phyloP scores from a whole-genome alignment of 768 basidiomycete genomes.

The Kwoniella sp. region DNA sequence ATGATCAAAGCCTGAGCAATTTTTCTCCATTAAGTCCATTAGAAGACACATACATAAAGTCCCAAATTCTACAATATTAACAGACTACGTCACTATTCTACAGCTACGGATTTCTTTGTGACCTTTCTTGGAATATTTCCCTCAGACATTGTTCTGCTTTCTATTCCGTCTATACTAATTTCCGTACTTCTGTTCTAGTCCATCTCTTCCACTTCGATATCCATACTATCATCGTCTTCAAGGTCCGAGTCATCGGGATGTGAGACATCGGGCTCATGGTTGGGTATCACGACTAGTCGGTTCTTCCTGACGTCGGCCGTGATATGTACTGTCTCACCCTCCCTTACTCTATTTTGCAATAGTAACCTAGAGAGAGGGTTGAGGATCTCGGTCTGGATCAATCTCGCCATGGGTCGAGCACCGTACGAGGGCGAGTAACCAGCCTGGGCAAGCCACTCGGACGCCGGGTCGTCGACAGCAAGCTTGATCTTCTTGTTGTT shows the following conservation, averaged over 20 bases:
- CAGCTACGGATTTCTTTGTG: no score
- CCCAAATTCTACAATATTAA: no score
- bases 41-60: no score
- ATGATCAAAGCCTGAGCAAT: no score
- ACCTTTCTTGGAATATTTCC: background rate
- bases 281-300: constrained; percentile 73
- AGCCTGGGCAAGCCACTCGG: constrained; percentile 58
- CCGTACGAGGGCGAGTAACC: constrained; percentile 68
- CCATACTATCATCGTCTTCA: constrained; percentile 60
- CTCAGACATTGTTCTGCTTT: background rate
- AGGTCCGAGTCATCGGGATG: constrained; percentile 40
- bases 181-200: constrained; percentile 62
- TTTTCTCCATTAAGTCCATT: no score
- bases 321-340: constrained; percentile 75
- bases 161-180: no score
- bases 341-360: constrained; percentile 76
- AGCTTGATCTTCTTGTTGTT: constrained; percentile 73
- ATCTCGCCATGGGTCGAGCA: constrained; percentile 85
- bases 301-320: constrained; percentile 82
- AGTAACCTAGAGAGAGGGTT: constrained; percentile 86
- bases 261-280: constrained; percentile 63
- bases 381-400: constrained; percentile 87
- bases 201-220: constrained; percentile 65
- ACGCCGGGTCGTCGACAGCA: constrained; percentile 73
- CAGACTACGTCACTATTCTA: no score